Evolutionary conservation across 257 asterid species (phyloP).

Genomic region (Coffea canephora): DNA sequence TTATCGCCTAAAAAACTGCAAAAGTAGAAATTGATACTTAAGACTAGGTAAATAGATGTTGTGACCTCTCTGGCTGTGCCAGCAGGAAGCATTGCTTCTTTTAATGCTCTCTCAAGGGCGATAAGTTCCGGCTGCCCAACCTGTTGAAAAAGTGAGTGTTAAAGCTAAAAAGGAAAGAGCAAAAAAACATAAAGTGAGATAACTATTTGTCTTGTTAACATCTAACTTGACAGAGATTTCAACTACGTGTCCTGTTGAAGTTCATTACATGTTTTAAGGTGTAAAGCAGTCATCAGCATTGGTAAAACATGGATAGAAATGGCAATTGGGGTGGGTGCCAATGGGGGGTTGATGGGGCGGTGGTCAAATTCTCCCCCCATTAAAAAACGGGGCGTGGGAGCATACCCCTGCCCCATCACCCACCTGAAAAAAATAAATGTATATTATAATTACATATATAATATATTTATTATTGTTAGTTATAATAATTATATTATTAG

Average conservation of each 20-base stretch:
- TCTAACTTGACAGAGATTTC: not conserved
- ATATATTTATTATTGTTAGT: no score
- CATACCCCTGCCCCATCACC: no score
- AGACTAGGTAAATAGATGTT: slow-evolving; percentile 15
- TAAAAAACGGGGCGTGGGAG: no score
- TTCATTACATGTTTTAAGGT: not conserved
- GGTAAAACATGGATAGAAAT: not conserved
- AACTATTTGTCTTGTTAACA: not conserved
- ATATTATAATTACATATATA: no score
- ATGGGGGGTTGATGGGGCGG: no score
- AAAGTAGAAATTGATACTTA: slow-evolving; percentile 16
- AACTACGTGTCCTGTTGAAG: not conserved
- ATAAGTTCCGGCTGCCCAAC: slow-evolving; percentile 89
- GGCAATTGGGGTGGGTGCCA: no score
- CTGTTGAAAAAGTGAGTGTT: slow-evolving; percentile 39
- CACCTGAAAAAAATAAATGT: no score
- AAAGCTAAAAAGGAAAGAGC: not conserved
- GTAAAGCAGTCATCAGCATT: not conserved
- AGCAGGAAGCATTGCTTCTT: slow-evolving; percentile 70
- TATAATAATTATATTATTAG: no score
- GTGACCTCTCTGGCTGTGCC: slow-evolving; percentile 97
- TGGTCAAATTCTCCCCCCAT: no score
- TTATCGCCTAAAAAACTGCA: slow-evolving; percentile 18
- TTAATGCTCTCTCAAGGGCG: slow-evolving; percentile 76
- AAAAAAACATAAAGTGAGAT: not conserved